These are phyloP conservation scores for Macrolepiota albuminosa DNA, from an alignment of 768 basidiomycete genomes.

Conservation along the genomic window DNA sequence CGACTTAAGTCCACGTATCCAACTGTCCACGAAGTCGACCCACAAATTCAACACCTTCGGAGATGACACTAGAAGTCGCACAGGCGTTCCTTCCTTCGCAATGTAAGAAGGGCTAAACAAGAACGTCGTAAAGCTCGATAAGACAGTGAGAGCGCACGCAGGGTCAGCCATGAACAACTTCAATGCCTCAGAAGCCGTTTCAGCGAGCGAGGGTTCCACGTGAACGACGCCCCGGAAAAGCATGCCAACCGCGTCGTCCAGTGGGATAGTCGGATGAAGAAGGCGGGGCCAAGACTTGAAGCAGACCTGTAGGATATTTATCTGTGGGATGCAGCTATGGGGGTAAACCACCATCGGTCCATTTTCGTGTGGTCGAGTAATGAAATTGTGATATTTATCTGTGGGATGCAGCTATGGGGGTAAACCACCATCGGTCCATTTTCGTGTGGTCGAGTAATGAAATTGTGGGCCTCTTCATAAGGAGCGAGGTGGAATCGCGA, in stretches of 20 bases:
- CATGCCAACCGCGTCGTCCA: slow-evolving; percentile 68
- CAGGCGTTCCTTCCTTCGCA: slow-evolving; percentile 56
- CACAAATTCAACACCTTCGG: slow-evolving; percentile 66
- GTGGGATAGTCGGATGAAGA: slow-evolving; percentile 49
- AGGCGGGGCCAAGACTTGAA: slow-evolving; percentile 86
- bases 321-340: slow-evolving; percentile 49
- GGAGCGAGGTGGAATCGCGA: slow-evolving; percentile 49
- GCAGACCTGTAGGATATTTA: slow-evolving; percentile 69
- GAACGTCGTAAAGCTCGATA: slow-evolving; percentile 63
- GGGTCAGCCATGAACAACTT: slow-evolving; percentile 68
- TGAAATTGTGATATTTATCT: slow-evolving; percentile 46
- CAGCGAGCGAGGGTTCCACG: slow-evolving; percentile 69
- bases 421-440: slow-evolving; percentile 64
- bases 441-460: slow-evolving; percentile 61
- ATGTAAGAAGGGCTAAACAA: slow-evolving; percentile 69
- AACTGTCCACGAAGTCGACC: slow-evolving; percentile 64
- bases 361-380: slow-evolving; percentile 62
- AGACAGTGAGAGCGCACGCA: slow-evolving; percentile 47
- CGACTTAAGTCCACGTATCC: slow-evolving; percentile 49
- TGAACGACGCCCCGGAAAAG: slow-evolving; percentile 81
- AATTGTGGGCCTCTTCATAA: slow-evolving; percentile 66
- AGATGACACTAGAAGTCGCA: slow-evolving; percentile 64
- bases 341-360: slow-evolving; percentile 64
- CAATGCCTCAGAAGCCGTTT: slow-evolving; percentile 64
- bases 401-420: slow-evolving; percentile 50